Evolutionary conservation across 140 eudicot genomes (phyloP).

Genomic region (Flaveria floridana): DNA sequence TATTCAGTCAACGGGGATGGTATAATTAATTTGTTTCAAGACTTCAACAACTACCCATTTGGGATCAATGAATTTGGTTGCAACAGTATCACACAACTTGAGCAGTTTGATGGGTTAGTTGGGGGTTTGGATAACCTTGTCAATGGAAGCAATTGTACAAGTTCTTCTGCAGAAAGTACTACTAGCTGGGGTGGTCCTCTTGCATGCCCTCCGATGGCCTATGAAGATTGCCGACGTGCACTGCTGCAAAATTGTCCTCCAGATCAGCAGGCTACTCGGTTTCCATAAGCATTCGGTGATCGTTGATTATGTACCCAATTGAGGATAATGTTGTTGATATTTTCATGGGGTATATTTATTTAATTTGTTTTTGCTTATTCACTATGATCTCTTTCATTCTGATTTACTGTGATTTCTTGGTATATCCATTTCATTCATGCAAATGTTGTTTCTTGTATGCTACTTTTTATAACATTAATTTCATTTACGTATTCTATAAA

Average conservation of each 20-base stretch:
- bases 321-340: conserved; percentile 30
- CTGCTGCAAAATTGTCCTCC: conserved; percentile 26
- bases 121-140: conserved; percentile 35
- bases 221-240: conserved; percentile 35
- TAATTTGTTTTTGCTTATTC: conserved; percentile 37
- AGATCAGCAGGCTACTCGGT: conserved; percentile 30
- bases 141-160: conserved; percentile 42
- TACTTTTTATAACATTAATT: conserved; percentile 22
- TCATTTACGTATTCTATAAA: conserved; percentile 5
- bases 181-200: conserved; percentile 43
- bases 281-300: conserved; percentile 29
- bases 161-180: conserved; percentile 43
- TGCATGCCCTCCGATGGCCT: conserved; percentile 32
- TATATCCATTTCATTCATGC: conserved; percentile 31
- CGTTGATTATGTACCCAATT: conserved; percentile 34
- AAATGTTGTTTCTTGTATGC: conserved; percentile 35
- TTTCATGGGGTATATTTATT: conserved; percentile 40
- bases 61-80: conserved; percentile 37
- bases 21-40: conserved; percentile 25
- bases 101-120: conserved; percentile 42
- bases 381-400: conserved; percentile 41
- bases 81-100: conserved; percentile 27
- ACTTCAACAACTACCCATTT: conserved; percentile 32
- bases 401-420: conserved; percentile 34
- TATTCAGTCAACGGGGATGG: conserved; percentile 29